phyloP scores from a whole-genome alignment of 1,284 basidiomycete species.

The Pseudozyma sp. region DNA sequence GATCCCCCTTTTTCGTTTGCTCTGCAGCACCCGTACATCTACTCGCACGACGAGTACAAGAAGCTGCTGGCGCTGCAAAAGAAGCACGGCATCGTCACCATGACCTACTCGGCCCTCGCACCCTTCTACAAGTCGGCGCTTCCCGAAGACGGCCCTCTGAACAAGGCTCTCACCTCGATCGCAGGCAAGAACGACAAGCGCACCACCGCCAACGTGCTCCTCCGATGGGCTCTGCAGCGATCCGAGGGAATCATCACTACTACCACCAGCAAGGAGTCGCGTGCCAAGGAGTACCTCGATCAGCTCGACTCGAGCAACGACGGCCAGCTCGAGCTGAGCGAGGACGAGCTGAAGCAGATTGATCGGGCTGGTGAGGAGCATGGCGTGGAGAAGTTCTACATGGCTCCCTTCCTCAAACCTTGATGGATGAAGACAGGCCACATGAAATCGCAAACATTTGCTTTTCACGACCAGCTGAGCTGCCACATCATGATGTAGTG shows the following conservation, averaged over 20 bases:
- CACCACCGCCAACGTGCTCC: constrained; percentile 40
- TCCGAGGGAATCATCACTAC: constrained; percentile 55
- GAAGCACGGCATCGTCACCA: constrained; percentile 49
- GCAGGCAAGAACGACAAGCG: constrained; percentile 38
- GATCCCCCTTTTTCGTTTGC: not conserved
- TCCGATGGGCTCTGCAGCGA: constrained; percentile 50
- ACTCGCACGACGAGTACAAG: constrained; percentile 40
- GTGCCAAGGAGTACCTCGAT: constrained; percentile 45
- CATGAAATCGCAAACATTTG: too few relatives aligned
- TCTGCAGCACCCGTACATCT: constrained; percentile 40
- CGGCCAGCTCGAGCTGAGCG: constrained; percentile 20
- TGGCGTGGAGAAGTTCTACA: constrained; percentile 49
- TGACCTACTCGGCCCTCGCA: constrained; percentile 52
- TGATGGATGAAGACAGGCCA: not conserved
- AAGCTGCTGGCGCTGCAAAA: constrained; percentile 46
- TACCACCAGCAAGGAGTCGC: constrained; percentile 47
- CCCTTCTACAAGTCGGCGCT: constrained; percentile 44
- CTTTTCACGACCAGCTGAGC: too few relatives aligned
- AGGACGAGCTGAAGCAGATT: constrained; percentile 47
- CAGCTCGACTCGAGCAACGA: constrained; percentile 45
- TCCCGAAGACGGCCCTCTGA: constrained; percentile 34
- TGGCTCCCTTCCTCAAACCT: constrained; percentile 37
- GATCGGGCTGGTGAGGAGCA: constrained; percentile 45
- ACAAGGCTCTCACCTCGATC: constrained; percentile 41
- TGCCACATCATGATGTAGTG: too few relatives aligned